Conservation (phyloP, 2,329 filamentous ascomycete species). For the Chrysoporthe cubensis region DNA sequence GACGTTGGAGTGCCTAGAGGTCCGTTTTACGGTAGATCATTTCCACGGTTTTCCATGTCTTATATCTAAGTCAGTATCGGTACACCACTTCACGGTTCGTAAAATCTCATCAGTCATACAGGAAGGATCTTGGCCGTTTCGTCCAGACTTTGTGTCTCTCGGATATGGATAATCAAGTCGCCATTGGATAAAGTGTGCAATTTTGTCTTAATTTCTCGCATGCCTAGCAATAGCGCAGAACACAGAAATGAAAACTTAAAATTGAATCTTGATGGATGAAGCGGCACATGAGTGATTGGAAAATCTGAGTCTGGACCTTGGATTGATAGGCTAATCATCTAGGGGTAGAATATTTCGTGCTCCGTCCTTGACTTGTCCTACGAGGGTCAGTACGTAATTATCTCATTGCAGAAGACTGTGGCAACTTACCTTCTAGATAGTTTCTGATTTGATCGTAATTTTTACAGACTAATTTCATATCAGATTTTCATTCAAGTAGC, state of each 20-base stretch:
- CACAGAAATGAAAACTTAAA: too few relatives aligned
- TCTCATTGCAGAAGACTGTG: not conserved
- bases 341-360: constrained; percentile 23
- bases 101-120: not conserved
- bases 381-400: not conserved
- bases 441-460: constrained; percentile 32
- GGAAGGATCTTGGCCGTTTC: constrained; percentile 11
- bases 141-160: constrained; percentile 10
- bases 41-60: constrained; percentile 6
- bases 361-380: constrained; percentile 21
- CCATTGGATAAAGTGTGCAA: too few relatives aligned
- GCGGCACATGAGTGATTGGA: too few relatives aligned
- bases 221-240: not conserved
- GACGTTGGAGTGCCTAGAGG: not conserved
- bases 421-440: constrained; percentile 32
- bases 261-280: too few relatives aligned
- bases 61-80: constrained; percentile 6
- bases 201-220: not conserved
- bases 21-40: not conserved
- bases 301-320: too few relatives aligned
- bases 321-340: constrained; percentile 3
- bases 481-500: not conserved
- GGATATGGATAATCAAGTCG: constrained; percentile 6
- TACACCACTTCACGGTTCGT: not conserved
- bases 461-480: constrained; percentile 31